Percentiles rank a stretch among this genome's conserved stretches.
These are phyloP conservation scores for Bromus sterilis DNA, from an alignment of 176 grass and related monocot genomes.

Conservation along the genomic window DNA sequence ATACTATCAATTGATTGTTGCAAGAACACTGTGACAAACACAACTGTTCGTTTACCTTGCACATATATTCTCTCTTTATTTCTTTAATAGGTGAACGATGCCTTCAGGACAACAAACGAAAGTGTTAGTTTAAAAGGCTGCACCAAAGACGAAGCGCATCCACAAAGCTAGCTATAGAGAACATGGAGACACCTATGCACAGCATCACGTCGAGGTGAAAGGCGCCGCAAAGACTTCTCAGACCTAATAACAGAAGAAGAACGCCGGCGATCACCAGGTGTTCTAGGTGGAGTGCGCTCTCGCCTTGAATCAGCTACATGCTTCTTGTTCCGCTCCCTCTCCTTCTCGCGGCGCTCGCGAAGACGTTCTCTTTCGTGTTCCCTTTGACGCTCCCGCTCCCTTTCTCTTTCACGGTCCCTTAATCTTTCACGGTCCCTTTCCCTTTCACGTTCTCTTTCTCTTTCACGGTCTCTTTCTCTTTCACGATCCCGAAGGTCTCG, in stretches of 20 bases:
- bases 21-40: conserved; percentile 39
- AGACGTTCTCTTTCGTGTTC: conserved; percentile 66
- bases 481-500: conserved; percentile 36
- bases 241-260: conserved; percentile 69
- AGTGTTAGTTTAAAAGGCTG: conserved; percentile 80
- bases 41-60: conserved; percentile 89
- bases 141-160: conserved; percentile 61
- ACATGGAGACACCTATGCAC: conserved; percentile 87
- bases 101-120: conserved; percentile 95
- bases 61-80: conserved; percentile 99
- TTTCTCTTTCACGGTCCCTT: conserved; percentile 56
- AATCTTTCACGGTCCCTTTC: conserved; percentile 42
- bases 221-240: conserved; percentile 62
- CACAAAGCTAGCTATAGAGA: conserved; percentile 63
- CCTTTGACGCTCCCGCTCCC: conserved; percentile 50
- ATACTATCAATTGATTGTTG: conserved; percentile 34
- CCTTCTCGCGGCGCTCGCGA: conserved; percentile 70
- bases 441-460: conserved; percentile 43
- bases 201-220: conserved; percentile 70
- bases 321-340: conserved; percentile 82
- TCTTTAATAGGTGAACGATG: conserved; percentile 98
- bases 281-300: conserved; percentile 60
- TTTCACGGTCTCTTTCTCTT: conserved; percentile 48
- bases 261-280: conserved; percentile 53
- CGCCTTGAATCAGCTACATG: conserved; percentile 52